phyloP scores from a whole-genome alignment of 192 early-diverging fungal genomes.

The Podila epicladia region DNA sequence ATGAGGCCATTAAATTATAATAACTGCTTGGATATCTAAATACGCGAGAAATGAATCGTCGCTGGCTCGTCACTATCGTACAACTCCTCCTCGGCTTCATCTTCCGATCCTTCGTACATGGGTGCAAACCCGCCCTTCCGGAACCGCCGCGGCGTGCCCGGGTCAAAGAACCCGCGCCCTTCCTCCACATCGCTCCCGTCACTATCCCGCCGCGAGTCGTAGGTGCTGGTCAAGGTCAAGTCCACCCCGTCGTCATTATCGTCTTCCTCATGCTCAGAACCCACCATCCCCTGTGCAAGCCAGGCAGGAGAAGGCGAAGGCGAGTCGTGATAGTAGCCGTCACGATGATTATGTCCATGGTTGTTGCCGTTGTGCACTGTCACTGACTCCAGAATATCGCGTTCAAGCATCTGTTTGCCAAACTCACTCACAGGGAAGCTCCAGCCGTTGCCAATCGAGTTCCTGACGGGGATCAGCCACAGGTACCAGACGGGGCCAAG shows the following conservation, averaged over 20 bases:
- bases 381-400: neutral
- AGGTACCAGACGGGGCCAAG: constrained; percentile 61
- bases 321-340: neutral
- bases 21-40: neutral
- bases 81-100: constrained; percentile 33
- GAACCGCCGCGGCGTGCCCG: constrained; percentile 30
- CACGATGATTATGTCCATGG: neutral
- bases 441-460: constrained; percentile 62
- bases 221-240: neutral
- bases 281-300: neutral
- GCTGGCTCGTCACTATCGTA: constrained; percentile 46
- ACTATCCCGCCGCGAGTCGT: constrained; percentile 16
- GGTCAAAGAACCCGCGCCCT: constrained; percentile 4
- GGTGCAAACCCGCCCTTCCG: constrained; percentile 3
- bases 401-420: constrained; percentile 53
- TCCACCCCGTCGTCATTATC: neutral
- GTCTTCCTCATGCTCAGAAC: neutral
- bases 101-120: constrained; percentile 16
- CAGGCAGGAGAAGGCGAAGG: neutral
- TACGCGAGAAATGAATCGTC: constrained; percentile 22
- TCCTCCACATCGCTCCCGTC: constrained; percentile 4
- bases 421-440: constrained; percentile 60
- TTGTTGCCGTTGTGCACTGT: constrained; percentile 23
- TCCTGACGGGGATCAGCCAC: constrained; percentile 64
- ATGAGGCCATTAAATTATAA: no score